Evolutionary conservation across 2,329 filamentous ascomycete species (phyloP), one percentile per base, ranked within the genome.

Genomic region (Colletotrichum musicola): DNA sequence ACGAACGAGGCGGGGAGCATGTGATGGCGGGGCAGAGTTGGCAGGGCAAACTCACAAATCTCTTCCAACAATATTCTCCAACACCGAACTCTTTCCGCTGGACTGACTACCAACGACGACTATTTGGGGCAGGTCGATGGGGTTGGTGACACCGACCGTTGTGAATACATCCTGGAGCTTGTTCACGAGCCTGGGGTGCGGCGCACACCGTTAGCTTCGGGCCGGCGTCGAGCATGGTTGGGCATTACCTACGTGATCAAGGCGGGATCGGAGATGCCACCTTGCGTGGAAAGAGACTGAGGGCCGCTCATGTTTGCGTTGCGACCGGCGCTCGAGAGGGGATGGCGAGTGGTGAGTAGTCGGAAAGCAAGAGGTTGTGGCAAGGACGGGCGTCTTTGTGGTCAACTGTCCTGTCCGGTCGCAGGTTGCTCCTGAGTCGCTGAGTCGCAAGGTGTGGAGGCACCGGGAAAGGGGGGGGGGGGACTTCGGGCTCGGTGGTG

Each of bases 131-230:
- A 99, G 85, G 85, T 99, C 96, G 86, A 99, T 99, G 71, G 96
- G 96, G 83, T 99, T 99, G 89, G 97, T 96, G 77, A 98, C 96
- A 75, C 96, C 96, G 75, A 99, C 96, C 49, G 96, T 98, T 71
- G 95, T 92, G 80, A 99, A 99, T 75, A 99, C 96, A 93, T 99
- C 96, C 81, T 99, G 96, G 55, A 99, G 91, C 86, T 97, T 98
- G 87, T 99, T 99, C 80, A 99, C 96, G 75, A 98, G 92, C 77
- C 89, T 91, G 42, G 56, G 22, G 30, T 20, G 61, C 49, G 38
- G 42, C 53, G 64, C 56, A 50, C 30, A 35, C 30, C 30, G 62
- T 69, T 68, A 69, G 62, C 63, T 56, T 66, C 51, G 68, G 74
- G 71, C 69, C 58, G 69, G 63, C 38, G 30, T 63, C 51, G 18